Percentiles rank a stretch among this genome's conserved stretches.
Conservation (phyloP, 805 yeast genomes). For the Nakazawaea ishiwadae region DNA sequence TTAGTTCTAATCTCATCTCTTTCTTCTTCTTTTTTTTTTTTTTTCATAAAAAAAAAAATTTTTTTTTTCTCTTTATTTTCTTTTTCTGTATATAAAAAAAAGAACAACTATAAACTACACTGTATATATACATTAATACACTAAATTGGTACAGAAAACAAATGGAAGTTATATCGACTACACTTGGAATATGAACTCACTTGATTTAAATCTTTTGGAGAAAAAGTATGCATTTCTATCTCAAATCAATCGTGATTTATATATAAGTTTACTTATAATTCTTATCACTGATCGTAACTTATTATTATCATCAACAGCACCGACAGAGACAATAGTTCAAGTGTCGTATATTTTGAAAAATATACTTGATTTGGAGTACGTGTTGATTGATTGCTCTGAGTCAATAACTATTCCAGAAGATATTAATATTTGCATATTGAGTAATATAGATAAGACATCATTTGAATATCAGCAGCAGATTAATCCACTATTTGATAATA, state of each 20-base stretch:
- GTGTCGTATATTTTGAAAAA: conserved; percentile 11
- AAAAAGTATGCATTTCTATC: background rate
- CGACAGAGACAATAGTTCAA: conserved; percentile 15
- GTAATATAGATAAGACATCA: conserved; percentile 12
- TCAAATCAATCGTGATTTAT: conserved; percentile 17
- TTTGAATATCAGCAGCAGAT: conserved; percentile 2
- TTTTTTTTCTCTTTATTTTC: conserved; percentile 1
- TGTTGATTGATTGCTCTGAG: conserved; percentile 12
- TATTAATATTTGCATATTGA: conserved; percentile 14
- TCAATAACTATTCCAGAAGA: conserved; percentile 3
- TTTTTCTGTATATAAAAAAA: too few species aligned
- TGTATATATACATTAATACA: too few species aligned
- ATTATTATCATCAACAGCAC: conserved; percentile 19
- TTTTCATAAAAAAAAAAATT: background rate
- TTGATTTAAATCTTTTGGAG: background rate
- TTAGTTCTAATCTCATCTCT: background rate
- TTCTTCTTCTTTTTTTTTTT: background rate
- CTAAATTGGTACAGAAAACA: too few species aligned
- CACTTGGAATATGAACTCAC: background rate
- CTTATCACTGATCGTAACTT: conserved; percentile 24
- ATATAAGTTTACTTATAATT: conserved; percentile 19
- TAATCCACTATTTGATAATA: conserved; percentile 11
- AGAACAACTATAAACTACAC: too few species aligned
- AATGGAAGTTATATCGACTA: too few species aligned
- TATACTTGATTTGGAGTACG: conserved; percentile 16